Evolutionary conservation across 2,329 filamentous ascomycete species (phyloP).

Genomic region (Hortaea werneckii): DNA sequence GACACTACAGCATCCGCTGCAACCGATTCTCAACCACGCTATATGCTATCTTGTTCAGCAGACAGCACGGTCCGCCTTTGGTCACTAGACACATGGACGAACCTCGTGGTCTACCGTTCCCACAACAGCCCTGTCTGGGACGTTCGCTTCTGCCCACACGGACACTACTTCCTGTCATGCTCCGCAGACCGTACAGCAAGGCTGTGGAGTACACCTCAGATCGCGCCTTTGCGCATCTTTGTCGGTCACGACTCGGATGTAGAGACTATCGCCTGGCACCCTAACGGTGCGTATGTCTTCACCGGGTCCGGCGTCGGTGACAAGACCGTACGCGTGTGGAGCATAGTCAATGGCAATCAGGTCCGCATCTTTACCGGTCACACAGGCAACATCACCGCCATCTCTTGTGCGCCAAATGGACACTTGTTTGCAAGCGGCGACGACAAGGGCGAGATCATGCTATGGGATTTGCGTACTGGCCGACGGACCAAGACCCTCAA

Average conservation of each 20-base stretch:
- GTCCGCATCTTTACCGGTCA: conserved; percentile 91
- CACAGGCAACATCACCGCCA: conserved; percentile 70
- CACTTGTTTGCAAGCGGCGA: conserved; percentile 88
- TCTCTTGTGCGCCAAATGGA: conserved; percentile 79
- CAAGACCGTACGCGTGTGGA: conserved; percentile 96
- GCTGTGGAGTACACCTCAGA: conserved; percentile 86
- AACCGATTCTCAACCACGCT: conserved; percentile 52
- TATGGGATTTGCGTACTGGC: conserved; percentile 89
- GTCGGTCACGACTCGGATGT: conserved; percentile 89
- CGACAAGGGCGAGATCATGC: conserved; percentile 75
- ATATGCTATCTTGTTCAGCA: conserved; percentile 76
- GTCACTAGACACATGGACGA: conserved; percentile 87
- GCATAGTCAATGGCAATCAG: conserved; percentile 73
- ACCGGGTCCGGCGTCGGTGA: conserved; percentile 69
- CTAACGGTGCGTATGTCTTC: conserved; percentile 87
- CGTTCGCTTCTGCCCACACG: conserved; percentile 80
- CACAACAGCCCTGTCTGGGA: conserved; percentile 86
- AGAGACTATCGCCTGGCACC: conserved; percentile 87
- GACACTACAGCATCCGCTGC: conserved; percentile 27
- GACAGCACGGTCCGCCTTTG: conserved; percentile 85
- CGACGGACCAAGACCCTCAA: conserved; percentile 83
- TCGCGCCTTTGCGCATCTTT: conserved; percentile 76
- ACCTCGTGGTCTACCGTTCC: conserved; percentile 85
- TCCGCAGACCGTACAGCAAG: conserved; percentile 85
- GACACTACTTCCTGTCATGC: conserved; percentile 85